phyloP scores from a whole-genome alignment of 768 basidiomycete genomes.

The Cystofilobasidium ferigula region DNA sequence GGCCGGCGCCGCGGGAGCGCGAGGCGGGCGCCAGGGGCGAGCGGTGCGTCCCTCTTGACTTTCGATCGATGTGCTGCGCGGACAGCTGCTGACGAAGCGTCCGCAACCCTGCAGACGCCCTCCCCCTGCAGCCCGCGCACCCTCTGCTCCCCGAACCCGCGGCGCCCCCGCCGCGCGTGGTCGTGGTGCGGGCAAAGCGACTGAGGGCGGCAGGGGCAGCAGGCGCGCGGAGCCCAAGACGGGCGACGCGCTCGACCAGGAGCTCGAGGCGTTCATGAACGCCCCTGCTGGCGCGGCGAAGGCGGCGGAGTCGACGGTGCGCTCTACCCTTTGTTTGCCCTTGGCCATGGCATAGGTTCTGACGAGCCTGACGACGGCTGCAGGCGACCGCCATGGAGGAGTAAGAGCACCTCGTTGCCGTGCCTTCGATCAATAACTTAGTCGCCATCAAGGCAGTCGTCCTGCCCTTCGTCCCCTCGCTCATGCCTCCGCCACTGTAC shows the following conservation, averaged over 20 bases:
- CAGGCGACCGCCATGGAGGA: slow-evolving; percentile 14
- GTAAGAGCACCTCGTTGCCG: neutral
- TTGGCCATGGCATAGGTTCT: neutral
- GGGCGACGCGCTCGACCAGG: slow-evolving; percentile 24
- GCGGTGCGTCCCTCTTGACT: too few relatives aligned
- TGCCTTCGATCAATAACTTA: too few relatives aligned
- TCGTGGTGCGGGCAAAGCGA: neutral
- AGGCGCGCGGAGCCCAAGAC: slow-evolving; percentile 8
- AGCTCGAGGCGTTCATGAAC: slow-evolving; percentile 23
- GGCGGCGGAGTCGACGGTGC: slow-evolving; percentile 24
- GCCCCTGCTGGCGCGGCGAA: neutral
- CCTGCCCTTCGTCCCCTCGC: too few relatives aligned
- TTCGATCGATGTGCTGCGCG: too few relatives aligned
- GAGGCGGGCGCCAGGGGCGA: neutral
- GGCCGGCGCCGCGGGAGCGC: neutral
- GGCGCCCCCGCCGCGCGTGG: slow-evolving; percentile 1
- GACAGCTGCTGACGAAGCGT: too few relatives aligned
- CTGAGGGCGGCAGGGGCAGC: neutral
- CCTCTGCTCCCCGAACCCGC: neutral
- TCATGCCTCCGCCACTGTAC: too few relatives aligned
- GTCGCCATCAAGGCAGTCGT: too few relatives aligned
- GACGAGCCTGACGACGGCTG: neutral
- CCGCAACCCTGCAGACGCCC: too few relatives aligned
- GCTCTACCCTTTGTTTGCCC: slow-evolving; percentile 8
- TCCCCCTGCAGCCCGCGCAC: neutral